phyloP scores from a whole-genome alignment of 2,329 filamentous ascomycete genomes.

The Daldinia sp. region DNA sequence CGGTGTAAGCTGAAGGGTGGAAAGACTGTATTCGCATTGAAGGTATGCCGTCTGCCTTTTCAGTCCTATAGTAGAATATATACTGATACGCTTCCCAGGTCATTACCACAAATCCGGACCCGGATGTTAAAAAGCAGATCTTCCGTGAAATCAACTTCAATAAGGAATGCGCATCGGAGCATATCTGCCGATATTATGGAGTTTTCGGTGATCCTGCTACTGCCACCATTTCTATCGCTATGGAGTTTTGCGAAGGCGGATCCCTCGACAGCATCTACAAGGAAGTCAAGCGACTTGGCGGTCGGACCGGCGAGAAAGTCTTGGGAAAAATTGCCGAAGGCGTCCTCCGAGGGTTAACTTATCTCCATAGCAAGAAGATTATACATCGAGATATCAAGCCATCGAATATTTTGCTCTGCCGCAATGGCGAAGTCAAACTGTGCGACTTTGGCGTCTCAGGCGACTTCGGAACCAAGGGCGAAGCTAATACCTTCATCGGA shows the following conservation, averaged over 20 bases:
- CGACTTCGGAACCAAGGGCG: constrained; percentile 97
- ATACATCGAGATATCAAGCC: constrained; percentile 99
- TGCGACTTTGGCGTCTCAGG: constrained; percentile 99
- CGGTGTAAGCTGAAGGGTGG: constrained; percentile 89
- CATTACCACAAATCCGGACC: constrained; percentile 97
- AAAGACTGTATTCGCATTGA: constrained; percentile 94
- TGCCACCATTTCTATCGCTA: constrained; percentile 96
- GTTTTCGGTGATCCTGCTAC: constrained; percentile 97
- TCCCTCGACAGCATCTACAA: constrained; percentile 97
- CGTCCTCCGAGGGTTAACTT: constrained; percentile 91
- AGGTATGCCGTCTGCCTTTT: constrained; percentile 69
- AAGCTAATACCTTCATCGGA: constrained; percentile 98
- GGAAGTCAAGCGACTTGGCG: constrained; percentile 94
- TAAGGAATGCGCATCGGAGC: constrained; percentile 93
- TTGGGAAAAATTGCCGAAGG: constrained; percentile 97
- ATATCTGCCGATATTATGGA: constrained; percentile 98
- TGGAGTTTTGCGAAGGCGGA: constrained; percentile 99
- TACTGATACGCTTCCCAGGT: constrained; percentile 68
- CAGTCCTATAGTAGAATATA: constrained; percentile 22
- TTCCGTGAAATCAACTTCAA: constrained; percentile 97
- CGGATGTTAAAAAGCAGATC: constrained; percentile 98
- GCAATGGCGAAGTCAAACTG: constrained; percentile 93
- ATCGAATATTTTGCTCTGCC: constrained; percentile 93
- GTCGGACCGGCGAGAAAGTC: constrained; percentile 95
- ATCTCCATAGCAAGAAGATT: constrained; percentile 94